Base-by-base conservation (phyloP, 495 filamentous ascomycete genomes). In the Jackrogersella minutella region DNA sequence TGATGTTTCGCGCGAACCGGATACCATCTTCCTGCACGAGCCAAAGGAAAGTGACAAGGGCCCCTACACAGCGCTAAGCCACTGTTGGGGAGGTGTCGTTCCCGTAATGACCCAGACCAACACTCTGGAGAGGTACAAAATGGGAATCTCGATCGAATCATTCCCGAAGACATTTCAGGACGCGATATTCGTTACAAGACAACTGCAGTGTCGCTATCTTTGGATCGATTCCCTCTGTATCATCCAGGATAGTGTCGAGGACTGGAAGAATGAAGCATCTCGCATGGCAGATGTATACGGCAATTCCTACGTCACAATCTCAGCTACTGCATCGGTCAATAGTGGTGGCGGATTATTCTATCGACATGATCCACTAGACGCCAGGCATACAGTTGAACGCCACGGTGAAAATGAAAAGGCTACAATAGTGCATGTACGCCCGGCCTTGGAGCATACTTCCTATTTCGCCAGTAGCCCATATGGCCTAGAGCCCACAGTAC, bases 201-300 rank as follows among this genome's bases (percentile, higher is more conserved):
- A 63, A 19, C 57, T 77, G 4, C 50, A 66, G 31, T 44, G 71
- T 21, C 59, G 46, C 4, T 73, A 74, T 37, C 44, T 78, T 28
- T 77, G 75, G 76, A 73, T 78, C 11, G 76, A 77, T 49, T 69
- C 64, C 1, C 58, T 78, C 1, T 78, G 76, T 62, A 77, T 78
- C 33, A 49, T 76, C 7, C 73, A 78, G 46, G 72, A 76, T 51
- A 66, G 59, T 44, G 19, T 14, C 5, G 70, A 72, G 1, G 64
- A 74, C 39, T 72, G 71, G 62, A 61, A 55, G 3, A 11, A 43
- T 11, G 61, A 77, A 37, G 58, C 69, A 9, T 51, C 53, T 1
- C 54, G 31, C 19, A 73, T 76, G 49, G 53, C 24, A 10, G 58
- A 62, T 7, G 73, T 77, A 47, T 69, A 70, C n/a, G 53, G 63